A percentile compares a stretch with the other conserved stretches of the same genome.
Conservation (phyloP, 306 rosid genomes). For the peach (Prunus persica) region Prunus_persica_NCBIv2 NC_034009.1:3800001-3800500, state of each 20-base stretch:
- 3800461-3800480: slow-evolving; percentile 47
- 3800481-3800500: neutral
- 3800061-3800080: slow-evolving; percentile 60
- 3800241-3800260: slow-evolving; percentile 2
- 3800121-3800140: slow-evolving; percentile 52
- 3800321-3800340: slow-evolving; percentile 15
- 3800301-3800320: slow-evolving; percentile 5
- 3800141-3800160: slow-evolving; percentile 82
- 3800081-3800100: slow-evolving; percentile 68
- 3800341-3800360: slow-evolving; percentile 76
- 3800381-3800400: slow-evolving; percentile 72
- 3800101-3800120: slow-evolving; percentile 60
- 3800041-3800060: slow-evolving; percentile 14
- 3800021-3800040: slow-evolving; percentile 7
- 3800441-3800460: slow-evolving; percentile 27
- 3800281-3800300: neutral
- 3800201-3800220: slow-evolving; percentile 70
- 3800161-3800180: slow-evolving; percentile 68
- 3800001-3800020: slow-evolving; percentile 1
- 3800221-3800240: slow-evolving; percentile 18
- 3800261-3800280: neutral
- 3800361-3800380: slow-evolving; percentile 78
- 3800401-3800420: slow-evolving; percentile 61
- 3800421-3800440: slow-evolving; percentile 61
- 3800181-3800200: slow-evolving; percentile 75